phyloP scores from a whole-genome alignment of 352 stramenopile genomes.

The Phytophthora podocarpi region DNA sequence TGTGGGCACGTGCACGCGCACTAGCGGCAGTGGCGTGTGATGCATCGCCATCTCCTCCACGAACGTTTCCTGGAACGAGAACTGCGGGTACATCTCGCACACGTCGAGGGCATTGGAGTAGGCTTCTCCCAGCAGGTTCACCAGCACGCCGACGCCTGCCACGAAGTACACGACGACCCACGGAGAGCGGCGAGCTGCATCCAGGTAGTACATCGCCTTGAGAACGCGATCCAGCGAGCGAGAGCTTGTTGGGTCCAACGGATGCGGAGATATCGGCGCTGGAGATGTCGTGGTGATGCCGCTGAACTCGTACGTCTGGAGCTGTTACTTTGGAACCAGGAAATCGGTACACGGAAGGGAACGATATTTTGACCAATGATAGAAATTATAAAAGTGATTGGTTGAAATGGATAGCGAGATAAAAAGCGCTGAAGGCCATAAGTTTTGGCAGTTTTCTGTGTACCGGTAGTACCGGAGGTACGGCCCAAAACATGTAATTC shows the following conservation, averaged over 20 bases:
- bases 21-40: constrained; percentile 54
- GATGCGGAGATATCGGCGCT: constrained; percentile 1
- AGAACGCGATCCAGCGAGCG: neutral
- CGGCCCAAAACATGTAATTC: no score
- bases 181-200: constrained; percentile 27
- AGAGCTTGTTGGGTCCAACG: neutral
- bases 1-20: constrained; percentile 46
- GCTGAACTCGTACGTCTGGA: constrained; percentile 1
- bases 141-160: constrained; percentile 42
- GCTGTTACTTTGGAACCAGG: constrained; percentile 7
- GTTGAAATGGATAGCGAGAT: no score
- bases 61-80: constrained; percentile 63
- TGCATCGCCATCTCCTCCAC: constrained; percentile 64
- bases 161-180: constrained; percentile 55
- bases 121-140: constrained; percentile 51
- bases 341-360: neutral
- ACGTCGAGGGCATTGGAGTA: constrained; percentile 46
- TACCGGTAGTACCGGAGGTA: no score
- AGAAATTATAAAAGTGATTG: no score
- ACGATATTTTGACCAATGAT: no score
- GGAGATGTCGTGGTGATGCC: constrained; percentile 5
- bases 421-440: no score
- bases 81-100: constrained; percentile 70
- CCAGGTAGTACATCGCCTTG: constrained; percentile 23
- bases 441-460: no score